phyloP scores from a whole-genome alignment of 352 stramenopile species.

The Phytophthora palmivora region DNA sequence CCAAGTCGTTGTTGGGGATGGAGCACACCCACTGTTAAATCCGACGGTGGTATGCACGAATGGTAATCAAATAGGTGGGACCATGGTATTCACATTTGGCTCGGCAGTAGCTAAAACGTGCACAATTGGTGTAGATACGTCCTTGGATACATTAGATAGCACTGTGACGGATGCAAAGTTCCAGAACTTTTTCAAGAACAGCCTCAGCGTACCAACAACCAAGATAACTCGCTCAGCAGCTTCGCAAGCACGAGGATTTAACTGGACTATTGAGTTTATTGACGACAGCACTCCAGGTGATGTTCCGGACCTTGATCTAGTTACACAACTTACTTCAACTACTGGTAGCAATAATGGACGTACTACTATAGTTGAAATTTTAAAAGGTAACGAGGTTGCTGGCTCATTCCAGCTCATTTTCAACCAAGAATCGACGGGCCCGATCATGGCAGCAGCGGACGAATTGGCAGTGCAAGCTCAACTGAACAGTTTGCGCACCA shows the following conservation, averaged over 20 bases:
- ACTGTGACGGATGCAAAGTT: conserved; percentile 48
- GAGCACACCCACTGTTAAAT: conserved; percentile 14
- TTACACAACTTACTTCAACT: conserved; percentile 35
- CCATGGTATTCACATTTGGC: conserved; percentile 69
- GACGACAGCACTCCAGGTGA: conserved; percentile 81
- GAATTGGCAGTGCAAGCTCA: conserved; percentile 85
- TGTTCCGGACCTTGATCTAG: conserved; percentile 50
- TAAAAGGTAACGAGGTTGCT: conserved; percentile 88
- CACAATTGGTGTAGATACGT: conserved; percentile 51
- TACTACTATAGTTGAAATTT: conserved; percentile 68
- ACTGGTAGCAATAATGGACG: conserved; percentile 34
- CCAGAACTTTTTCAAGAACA: conserved; percentile 44
- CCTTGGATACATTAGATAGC: conserved; percentile 30
- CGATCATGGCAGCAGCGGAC: conserved; percentile 88
- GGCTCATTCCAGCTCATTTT: conserved; percentile 94
- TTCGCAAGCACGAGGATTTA: conserved; percentile 77
- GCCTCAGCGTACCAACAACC: conserved; percentile 53
- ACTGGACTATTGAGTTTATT: conserved; percentile 81
- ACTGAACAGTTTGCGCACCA: conserved; percentile 93
- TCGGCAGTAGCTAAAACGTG: conserved; percentile 60
- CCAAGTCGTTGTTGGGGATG: conserved; percentile 60
- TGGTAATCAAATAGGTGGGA: conserved; percentile 92
- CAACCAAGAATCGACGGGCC: conserved; percentile 91
- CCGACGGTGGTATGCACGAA: conserved; percentile 64
- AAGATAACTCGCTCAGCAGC: conserved; percentile 62